Conservation (phyloP, 2,329 filamentous ascomycete species). For the Monascus ruber region DNA sequence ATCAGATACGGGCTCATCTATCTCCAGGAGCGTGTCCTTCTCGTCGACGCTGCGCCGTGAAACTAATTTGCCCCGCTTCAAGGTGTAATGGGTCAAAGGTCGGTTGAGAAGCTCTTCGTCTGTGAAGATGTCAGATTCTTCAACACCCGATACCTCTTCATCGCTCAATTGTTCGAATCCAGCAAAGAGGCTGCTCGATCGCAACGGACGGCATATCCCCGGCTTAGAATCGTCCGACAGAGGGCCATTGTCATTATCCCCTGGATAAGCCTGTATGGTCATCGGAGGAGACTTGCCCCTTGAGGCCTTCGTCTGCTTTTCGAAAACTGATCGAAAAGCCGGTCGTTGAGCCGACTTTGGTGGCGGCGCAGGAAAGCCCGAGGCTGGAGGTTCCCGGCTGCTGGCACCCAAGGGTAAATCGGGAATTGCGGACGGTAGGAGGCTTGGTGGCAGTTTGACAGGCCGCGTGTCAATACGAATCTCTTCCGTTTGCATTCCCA, state of each 20-base stretch:
- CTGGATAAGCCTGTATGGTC: conserved; percentile 58
- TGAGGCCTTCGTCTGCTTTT: conserved; percentile 32
- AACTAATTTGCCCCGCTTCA: conserved; percentile 33
- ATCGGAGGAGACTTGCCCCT: conserved; percentile 18
- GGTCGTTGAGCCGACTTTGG: conserved; percentile 21
- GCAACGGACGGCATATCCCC: conserved; percentile 56
- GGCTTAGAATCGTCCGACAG: conserved; percentile 48
- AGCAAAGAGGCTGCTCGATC: conserved; percentile 76
- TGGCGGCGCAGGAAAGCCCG: conserved; percentile 22
- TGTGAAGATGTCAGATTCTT: conserved; percentile 25
- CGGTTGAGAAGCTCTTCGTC: conserved; percentile 35
- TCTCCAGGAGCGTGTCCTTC: conserved; percentile 22
- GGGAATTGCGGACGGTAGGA: conserved; percentile 67
- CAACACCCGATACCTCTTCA: conserved; percentile 22
- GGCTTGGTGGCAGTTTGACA: conserved; percentile 61
- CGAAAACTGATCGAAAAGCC: conserved; percentile 19
- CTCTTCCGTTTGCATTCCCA: conserved; percentile 74
- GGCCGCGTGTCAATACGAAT: conserved; percentile 73
- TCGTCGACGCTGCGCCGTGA: conserved; percentile 20
- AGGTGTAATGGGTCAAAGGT: conserved; percentile 33
- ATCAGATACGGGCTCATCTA: conserved; percentile 26
- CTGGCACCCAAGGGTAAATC: conserved; percentile 32
- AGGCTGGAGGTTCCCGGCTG: conserved; percentile 16
- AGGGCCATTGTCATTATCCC: conserved; percentile 70
- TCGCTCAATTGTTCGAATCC: conserved; percentile 64